Evolutionary conservation across 2,329 filamentous ascomycete genomes (phyloP).

Genomic region (Penicillium sp.): DNA sequence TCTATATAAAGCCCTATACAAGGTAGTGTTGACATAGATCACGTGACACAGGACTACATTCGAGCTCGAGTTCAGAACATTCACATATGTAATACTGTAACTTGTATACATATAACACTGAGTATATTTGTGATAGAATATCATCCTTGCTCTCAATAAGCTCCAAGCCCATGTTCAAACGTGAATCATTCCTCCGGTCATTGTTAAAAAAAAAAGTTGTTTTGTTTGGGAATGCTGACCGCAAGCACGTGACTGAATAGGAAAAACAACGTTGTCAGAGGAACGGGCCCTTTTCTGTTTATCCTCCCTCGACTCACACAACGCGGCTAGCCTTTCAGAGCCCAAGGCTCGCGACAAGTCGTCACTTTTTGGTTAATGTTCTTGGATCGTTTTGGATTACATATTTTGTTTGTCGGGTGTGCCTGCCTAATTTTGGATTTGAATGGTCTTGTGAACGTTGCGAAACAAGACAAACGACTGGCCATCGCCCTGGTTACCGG

Average conservation of each 20-base stretch:
- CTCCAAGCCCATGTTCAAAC: too few species aligned
- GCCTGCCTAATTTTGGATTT: constrained; percentile 5
- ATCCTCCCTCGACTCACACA: constrained; percentile 33
- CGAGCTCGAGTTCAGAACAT: not conserved
- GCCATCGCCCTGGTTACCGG: constrained; percentile 29
- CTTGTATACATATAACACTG: not conserved
- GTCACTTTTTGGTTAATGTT: constrained; percentile 5
- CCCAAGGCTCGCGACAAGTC: constrained; percentile 11
- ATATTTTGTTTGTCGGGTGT: constrained; percentile 1
- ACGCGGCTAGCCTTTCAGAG: constrained; percentile 19
- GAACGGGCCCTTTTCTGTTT: constrained; percentile 44
- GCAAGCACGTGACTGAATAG: constrained; percentile 34
- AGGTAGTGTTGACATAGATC: not conserved
- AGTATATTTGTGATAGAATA: not conserved
- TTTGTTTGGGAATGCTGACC: constrained; percentile 30
- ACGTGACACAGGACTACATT: not conserved
- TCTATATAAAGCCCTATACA: not conserved
- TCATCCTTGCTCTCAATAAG: not conserved
- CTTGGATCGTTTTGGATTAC: constrained; percentile 2
- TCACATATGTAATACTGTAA: not conserved
- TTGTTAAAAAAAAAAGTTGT: not conserved
- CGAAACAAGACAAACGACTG: constrained; percentile 14
- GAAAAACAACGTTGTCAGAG: constrained; percentile 44
- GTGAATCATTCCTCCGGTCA: not conserved
- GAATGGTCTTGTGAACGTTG: constrained; percentile 18